Evolutionary conservation across 495 filamentous ascomycete species (phyloP).

Genomic region (Penicillium riverlandense): DNA sequence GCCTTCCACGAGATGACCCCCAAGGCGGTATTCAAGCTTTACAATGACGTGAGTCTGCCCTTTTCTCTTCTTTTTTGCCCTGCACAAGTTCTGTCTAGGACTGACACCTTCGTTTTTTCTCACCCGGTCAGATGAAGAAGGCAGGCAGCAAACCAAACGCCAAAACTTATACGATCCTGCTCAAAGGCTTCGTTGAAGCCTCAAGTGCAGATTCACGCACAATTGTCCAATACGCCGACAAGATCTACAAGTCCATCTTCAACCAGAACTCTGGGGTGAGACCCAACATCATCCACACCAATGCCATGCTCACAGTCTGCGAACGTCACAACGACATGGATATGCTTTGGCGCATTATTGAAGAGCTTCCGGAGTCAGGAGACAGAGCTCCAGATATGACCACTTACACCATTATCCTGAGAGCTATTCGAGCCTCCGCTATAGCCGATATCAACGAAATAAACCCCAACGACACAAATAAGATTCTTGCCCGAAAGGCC

Average conservation of each 20-base stretch:
- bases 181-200: conserved; percentile 61
- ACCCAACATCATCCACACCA: conserved; percentile 72
- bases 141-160: conserved; percentile 64
- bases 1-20: conserved; percentile 48
- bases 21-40: conserved; percentile 61
- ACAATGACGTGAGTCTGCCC: conserved; percentile 62
- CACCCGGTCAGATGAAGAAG: conserved; percentile 78
- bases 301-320: conserved; percentile 79
- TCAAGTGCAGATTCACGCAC: conserved; percentile 27
- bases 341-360: conserved; percentile 62
- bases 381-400: conserved; percentile 52
- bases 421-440: conserved; percentile 49
- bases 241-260: conserved; percentile 67
- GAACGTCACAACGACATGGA: conserved; percentile 63
- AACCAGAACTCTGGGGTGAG: conserved; percentile 47
- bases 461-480: conserved; percentile 23
- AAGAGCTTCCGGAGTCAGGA: conserved; percentile 54
- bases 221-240: conserved; percentile 53
- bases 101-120: background rate
- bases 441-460: conserved; percentile 17
- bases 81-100: background rate
- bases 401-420: conserved; percentile 78
- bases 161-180: conserved; percentile 73
- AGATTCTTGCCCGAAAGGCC: conserved; percentile 22
- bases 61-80: background rate